phyloP scores from a whole-genome alignment of 2,329 filamentous ascomycete genomes.

The Ophiostoma perfectum region DNA sequence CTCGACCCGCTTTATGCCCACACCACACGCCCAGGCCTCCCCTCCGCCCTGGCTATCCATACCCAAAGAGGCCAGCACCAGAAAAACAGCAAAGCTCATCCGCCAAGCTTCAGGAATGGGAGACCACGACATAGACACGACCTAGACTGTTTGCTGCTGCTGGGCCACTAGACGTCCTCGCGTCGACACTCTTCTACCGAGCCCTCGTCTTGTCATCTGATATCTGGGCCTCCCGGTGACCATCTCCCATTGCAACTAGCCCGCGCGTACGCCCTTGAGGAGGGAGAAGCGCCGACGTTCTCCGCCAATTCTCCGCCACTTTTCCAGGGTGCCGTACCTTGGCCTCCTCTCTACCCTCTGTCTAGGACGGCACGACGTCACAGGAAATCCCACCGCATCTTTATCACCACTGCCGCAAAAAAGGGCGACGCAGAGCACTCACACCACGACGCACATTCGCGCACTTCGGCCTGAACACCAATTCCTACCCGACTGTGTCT shows the following conservation, averaged over 20 bases:
- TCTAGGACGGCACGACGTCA: background rate
- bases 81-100: slow-evolving; percentile 15
- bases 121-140: slow-evolving; percentile 11
- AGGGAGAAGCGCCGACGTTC: background rate
- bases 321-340: background rate
- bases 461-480: too few relatives aligned
- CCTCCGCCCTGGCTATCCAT: slow-evolving; percentile 17
- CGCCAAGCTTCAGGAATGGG: slow-evolving; percentile 18
- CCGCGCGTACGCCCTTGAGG: background rate
- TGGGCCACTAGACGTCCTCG: background rate
- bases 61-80: slow-evolving; percentile 16
- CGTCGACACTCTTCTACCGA: background rate
- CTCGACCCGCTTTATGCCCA: slow-evolving; percentile 24
- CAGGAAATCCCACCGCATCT: background rate
- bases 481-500: background rate
- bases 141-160: background rate
- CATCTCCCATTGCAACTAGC: background rate
- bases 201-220: background rate
- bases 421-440: too few relatives aligned
- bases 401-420: too few relatives aligned
- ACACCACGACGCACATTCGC: too few relatives aligned
- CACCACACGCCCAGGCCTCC: slow-evolving; percentile 16
- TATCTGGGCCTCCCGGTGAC: background rate
- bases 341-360: background rate
- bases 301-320: slow-evolving; percentile 10